Evolutionary conservation across 345 rosid genomes (phyloP).

Genomic region (Cardiospermum halicacabum): DNA sequence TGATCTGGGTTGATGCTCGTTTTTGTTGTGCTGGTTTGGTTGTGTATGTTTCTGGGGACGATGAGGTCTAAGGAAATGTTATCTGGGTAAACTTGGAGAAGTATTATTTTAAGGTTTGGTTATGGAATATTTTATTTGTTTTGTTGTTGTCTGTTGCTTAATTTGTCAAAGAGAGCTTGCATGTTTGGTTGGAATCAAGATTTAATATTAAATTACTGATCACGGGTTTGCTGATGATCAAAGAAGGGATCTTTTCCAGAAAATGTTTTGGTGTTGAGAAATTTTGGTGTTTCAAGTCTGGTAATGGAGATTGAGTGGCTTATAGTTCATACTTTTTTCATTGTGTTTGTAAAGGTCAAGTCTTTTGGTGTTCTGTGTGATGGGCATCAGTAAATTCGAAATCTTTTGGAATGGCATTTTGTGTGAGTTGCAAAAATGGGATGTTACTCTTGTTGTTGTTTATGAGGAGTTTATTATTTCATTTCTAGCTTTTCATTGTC

Average conservation of each 20-base stretch:
- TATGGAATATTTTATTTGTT: not conserved
- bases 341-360: not conserved
- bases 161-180: not conserved
- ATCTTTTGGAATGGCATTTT: not conserved
- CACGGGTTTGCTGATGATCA: not conserved
- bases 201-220: not conserved
- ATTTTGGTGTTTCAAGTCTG: not conserved
- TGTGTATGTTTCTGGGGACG: not conserved
- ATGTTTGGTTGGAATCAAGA: not conserved
- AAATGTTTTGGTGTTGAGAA: not conserved
- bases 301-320: not conserved
- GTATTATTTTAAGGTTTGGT: not conserved
- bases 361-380: not conserved
- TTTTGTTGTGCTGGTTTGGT: constrained; percentile 1
- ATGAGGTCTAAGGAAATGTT: no score
- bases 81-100: not conserved
- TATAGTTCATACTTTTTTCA: not conserved
- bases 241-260: not conserved
- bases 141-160: not conserved
- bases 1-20: constrained; percentile 17
- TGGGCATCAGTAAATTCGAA: not conserved
- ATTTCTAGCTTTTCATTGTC: no score
- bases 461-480: no score
- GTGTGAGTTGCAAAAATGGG: not conserved
- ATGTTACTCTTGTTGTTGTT: no score